Conservation (phyloP, 345 rosid species). For the Rhizophora mangle region DNA sequence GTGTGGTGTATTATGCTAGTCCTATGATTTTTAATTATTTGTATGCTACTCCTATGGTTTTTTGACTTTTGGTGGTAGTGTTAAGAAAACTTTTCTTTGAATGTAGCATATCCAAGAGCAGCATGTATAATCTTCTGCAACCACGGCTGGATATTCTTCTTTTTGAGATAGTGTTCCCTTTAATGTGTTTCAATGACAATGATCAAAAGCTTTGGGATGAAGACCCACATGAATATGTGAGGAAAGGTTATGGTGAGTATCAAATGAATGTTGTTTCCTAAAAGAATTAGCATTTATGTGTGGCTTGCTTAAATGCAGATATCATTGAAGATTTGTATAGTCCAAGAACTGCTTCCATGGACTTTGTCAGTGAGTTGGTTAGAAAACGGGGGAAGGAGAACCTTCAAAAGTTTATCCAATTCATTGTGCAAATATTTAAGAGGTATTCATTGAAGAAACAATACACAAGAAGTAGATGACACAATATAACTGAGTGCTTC, state of each 20-base stretch:
- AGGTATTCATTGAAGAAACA: slow-evolving; percentile 43
- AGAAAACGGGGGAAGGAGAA: slow-evolving; percentile 93
- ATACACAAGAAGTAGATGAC: background rate
- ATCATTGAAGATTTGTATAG: slow-evolving; percentile 99
- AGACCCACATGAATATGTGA: slow-evolving; percentile 98
- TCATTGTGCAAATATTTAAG: slow-evolving; percentile 69
- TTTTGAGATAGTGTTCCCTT: slow-evolving; percentile 95
- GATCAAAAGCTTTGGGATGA: slow-evolving; percentile 99
- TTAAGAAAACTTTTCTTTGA: slow-evolving; percentile 8
- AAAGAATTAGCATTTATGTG: slow-evolving; percentile 3
- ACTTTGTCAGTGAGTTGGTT: slow-evolving; percentile 94
- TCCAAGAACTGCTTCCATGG: slow-evolving; percentile 96
- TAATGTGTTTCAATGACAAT: slow-evolving; percentile 93
- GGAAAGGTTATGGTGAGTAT: slow-evolving; percentile 98
- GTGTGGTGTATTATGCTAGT: background rate
- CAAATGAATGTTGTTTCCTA: background rate
- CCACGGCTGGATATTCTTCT: slow-evolving; percentile 86
- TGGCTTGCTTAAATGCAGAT: slow-evolving; percentile 49
- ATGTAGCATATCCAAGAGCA: slow-evolving; percentile 78
- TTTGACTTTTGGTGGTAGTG: background rate
- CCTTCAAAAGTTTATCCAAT: slow-evolving; percentile 85
- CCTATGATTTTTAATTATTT: background rate
- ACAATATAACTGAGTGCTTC: background rate
- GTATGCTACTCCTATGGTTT: background rate
- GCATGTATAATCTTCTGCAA: slow-evolving; percentile 79